Percentiles rank a stretch among this genome's conserved stretches.
phyloP scores from a whole-genome alignment of 164 flowering plant genomes.

The Vitis cinerea region DNA sequence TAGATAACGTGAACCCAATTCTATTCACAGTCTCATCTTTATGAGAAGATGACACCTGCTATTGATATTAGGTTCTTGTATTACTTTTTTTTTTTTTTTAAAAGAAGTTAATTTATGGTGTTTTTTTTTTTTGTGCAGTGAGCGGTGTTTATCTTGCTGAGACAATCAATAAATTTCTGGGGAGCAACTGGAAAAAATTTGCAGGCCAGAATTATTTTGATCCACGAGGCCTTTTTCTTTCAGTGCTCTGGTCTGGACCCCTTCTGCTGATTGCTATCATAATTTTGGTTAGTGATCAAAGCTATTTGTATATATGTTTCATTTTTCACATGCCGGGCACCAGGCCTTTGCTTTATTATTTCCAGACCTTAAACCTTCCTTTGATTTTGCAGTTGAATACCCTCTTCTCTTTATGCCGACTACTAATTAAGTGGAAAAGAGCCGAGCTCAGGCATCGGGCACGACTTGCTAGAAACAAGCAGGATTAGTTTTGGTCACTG shows the following conservation, averaged over 20 bases:
- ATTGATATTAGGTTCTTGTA: too few species aligned
- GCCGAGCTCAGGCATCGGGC: conserved; percentile 90
- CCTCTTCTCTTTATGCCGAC: conserved; percentile 63
- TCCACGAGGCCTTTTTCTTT: conserved; percentile 69
- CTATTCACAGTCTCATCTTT: too few species aligned
- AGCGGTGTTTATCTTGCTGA: conserved; percentile 89
- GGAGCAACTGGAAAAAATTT: conserved; percentile 76
- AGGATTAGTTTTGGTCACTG: conserved; percentile 33
- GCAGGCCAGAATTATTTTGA: conserved; percentile 90
- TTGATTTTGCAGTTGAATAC: conserved; percentile 62
- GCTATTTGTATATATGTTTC: background rate
- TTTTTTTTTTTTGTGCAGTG: conserved; percentile 45
- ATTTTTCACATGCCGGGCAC: too few species aligned
- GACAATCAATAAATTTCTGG: conserved; percentile 58
- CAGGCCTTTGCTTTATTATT: background rate
- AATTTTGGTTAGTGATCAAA: conserved; percentile 67
- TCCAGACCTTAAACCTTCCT: background rate
- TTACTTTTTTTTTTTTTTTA: too few species aligned
- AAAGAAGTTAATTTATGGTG: too few species aligned
- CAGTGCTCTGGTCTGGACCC: conserved; percentile 95
- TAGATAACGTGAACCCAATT: too few species aligned
- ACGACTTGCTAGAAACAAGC: conserved; percentile 58
- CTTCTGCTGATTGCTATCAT: conserved; percentile 68
- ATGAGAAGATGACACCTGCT: too few species aligned
- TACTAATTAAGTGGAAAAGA: conserved; percentile 80